Evolutionary conservation across 2,329 filamentous ascomycete genomes (phyloP), one percentile per base, ranked within the genome.

Genomic region (Cordyceps fumosorosea): DNA sequence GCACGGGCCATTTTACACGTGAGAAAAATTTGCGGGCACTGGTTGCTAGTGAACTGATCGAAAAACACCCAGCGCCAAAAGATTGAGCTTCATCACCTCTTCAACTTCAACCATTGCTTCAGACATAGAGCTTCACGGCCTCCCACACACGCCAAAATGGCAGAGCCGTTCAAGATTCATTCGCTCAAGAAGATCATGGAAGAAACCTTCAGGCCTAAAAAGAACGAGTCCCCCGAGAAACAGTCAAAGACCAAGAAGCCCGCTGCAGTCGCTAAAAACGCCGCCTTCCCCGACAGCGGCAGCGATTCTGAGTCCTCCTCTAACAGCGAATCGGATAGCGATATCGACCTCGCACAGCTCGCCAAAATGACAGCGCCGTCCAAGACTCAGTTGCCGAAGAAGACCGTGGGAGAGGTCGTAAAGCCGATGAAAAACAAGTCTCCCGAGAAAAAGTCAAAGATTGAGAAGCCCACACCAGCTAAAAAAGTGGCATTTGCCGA

Each of bases 141-240:
- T 32, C 52, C 45, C 40, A 34, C 51, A 40, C 63, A 63, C 64
- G 47, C 54, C 64, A 70, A 67, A 64, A 77, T 77, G 75, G 74
- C 73, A 52, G 67, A 70, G 65, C 68, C 69, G 1, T 77, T 67
- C 67, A 71, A 74, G 65, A 68, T 75, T 20, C 71, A 75, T 51
- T 77, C 74, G 26, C 70, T 77, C 56, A 73, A 55, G 64, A 70
- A 75, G 67, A 74, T 76, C 66, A 72, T 77, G 40, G 72, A 73
- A 62, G 71, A 75, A 56, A 72, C 72, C n/a, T 69, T 74, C 42
- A 76, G 74, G 65, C 71, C 71, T 61, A 64, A 74, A 48, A 72
- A 68, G 48, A 69, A 71, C 40, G 70, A 71, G 24, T 65, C 71
- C 37, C 71, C 73, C 67, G 71, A 67, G 67, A 76, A 74, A 26